A percentile compares a stretch with the other conserved stretches of the same genome.
These are phyloP conservation scores for Cercospora janseana DNA, from an alignment of 2,329 filamentous ascomycete genomes.

Conservation along the genomic window DNA sequence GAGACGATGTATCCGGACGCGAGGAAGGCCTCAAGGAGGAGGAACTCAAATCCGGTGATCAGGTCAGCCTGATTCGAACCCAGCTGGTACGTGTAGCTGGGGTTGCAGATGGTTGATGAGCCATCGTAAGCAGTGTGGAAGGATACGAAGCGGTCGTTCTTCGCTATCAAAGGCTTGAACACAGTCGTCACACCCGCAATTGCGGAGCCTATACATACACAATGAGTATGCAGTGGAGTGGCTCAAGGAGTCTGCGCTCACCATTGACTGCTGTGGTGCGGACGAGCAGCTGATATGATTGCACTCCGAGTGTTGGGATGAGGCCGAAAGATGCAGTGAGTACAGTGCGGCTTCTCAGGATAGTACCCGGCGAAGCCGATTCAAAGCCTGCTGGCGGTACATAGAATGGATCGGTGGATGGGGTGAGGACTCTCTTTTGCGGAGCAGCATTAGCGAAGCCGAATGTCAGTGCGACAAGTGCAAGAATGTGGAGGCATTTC, in stretches of 20 bases:
- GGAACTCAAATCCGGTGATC: slow-evolving; percentile 26
- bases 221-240: background rate
- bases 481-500: slow-evolving; percentile 1
- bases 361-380: slow-evolving; percentile 25
- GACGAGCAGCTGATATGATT: slow-evolving; percentile 31
- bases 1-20: slow-evolving; percentile 32
- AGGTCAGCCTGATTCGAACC: slow-evolving; percentile 26
- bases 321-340: slow-evolving; percentile 28
- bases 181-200: slow-evolving; percentile 32
- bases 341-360: slow-evolving; percentile 28
- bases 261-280: slow-evolving; percentile 30
- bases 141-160: slow-evolving; percentile 31
- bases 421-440: slow-evolving; percentile 15
- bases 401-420: slow-evolving; percentile 33
- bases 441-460: background rate
- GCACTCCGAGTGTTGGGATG: slow-evolving; percentile 23
- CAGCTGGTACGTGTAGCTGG: slow-evolving; percentile 39
- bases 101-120: slow-evolving; percentile 42
- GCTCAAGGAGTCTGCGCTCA: background rate
- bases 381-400: slow-evolving; percentile 30
- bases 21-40: slow-evolving; percentile 27
- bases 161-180: slow-evolving; percentile 28
- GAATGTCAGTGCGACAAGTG: slow-evolving; percentile 1
- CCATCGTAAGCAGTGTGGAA: slow-evolving; percentile 37
- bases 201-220: slow-evolving; percentile 20